Evolutionary conservation across 108 stramenopile genomes (phyloP), one percentile per base, ranked within the genome.

Genomic region (Pseudonitzschia pungens): DNA sequence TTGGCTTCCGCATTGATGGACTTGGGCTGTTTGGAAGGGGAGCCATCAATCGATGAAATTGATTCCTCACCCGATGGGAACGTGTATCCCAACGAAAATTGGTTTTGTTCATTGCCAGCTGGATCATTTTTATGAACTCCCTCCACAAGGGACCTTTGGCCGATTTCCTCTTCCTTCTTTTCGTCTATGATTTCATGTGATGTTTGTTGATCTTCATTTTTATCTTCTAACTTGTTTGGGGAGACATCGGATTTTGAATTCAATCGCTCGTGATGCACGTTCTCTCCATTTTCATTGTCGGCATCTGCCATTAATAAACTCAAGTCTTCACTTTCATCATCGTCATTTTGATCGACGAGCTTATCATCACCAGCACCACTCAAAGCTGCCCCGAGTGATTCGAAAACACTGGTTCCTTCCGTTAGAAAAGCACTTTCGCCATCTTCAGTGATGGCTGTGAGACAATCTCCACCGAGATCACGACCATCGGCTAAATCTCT

Each of bases 391-490:
- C 36, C 36, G 6, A 36, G 36, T 36, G 36, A 36, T 36, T 36
- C 36, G 36, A 36, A 36, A 36, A 36, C 6, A 36, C 36, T 36
- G 36, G 36, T 36, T 6, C 36, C 36, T 36, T 36, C 18, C 4
- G 54, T 24, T 5, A 21, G 22, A 29, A 67, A 48, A 26, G 44
- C 66, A 48, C 66, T 67, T 67, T 67, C 66, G 8, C 66, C 66
- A 28, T 67, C 66, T 48, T 67, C 66, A 15, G 44, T 45, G 16
- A 67, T 67, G 27, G 66, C 66, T 28, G 43, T 67, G 44, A 67
- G 60, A 62, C 60, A n/a, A 33, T 33, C 36, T 7, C 15, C 36
- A 40, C 32, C 32, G n/a, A n/a, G 14, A 58, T 58, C 26, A 58
- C 29, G 29, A 31, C 29, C 4, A 31, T 31, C 57, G 15, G 14